Evolutionary conservation across 352 stramenopile genomes (phyloP), one percentile per base, ranked within the genome.

Genomic region (Phytophthora brassicae): DNA sequence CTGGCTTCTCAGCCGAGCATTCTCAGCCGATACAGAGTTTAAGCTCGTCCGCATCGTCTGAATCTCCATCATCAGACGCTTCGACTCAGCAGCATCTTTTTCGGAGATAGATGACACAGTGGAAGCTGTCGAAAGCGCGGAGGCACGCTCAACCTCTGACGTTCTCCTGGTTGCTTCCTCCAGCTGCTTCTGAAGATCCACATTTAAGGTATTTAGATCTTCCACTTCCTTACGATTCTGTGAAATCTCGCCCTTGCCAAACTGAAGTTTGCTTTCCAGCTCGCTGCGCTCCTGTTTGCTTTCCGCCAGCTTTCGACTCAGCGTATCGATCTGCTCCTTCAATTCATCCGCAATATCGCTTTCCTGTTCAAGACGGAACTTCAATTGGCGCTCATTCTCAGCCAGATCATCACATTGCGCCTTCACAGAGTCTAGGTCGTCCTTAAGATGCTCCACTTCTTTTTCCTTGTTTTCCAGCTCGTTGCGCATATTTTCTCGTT

Each of bases 21-120:
- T 92, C 51, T 92, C 82, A 4, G 74, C 77, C 6, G 74, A 73
- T 1, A 92, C 51, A 13, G 82, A 79, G 24, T 76, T 77, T 35
- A 89, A 64, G 7, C 68, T 79, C 4, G 61, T 55, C 6, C 79
- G 76, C 33, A 92, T 70, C 6, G 77, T 76, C 49, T 88, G 74
- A 58, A 89, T 75, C 56, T 92, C 82, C 23, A 86, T 47, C 56
- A 62, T 68, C 9, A 68, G 52, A n/a, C 70, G 70, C 51, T 72
- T 72, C 0, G 67, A 72, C 42, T 75, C 59, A 28, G 59, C 29
- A 22, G 52, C 24, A 33, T 74, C 62, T 47, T 74, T 74, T n/a
- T 70, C 66, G 0, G 56, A 64, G 24, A 51, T 41, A 17, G 64
- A 68, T 4, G 77, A 56, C 12, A 66, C 65, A 11, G 49, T 73